phyloP scores from a whole-genome alignment of 2,329 filamentous ascomycete species.

The Pseudogymnoascus sp. region DNA sequence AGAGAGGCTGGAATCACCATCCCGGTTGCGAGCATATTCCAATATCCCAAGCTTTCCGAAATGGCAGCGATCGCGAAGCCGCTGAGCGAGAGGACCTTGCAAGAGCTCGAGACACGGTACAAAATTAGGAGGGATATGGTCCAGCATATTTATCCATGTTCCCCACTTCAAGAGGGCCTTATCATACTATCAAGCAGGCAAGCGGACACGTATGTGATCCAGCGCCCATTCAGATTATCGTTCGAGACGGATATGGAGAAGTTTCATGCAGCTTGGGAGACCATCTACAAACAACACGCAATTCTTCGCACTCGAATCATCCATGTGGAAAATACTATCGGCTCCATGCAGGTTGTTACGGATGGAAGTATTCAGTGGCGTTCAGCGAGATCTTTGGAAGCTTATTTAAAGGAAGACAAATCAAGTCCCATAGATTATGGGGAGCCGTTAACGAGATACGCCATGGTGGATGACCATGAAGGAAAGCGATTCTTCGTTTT shows the following conservation, averaged over 20 bases:
- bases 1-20: conserved; percentile 1
- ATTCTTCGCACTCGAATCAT: conserved; percentile 15
- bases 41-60: background rate
- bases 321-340: conserved; percentile 8
- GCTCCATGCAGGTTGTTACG: background rate
- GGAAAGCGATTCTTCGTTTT: background rate
- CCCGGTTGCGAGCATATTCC: conserved; percentile 9
- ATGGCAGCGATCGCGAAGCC: conserved; percentile 3
- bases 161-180: conserved; percentile 31
- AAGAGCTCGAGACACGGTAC: background rate
- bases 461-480: background rate
- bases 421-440: background rate
- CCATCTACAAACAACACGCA: background rate
- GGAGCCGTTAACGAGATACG: background rate
- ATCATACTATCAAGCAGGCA: conserved; percentile 29
- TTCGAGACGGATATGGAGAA: conserved; percentile 14
- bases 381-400: background rate
- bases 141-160: conserved; percentile 32
- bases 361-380: background rate
- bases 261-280: conserved; percentile 16
- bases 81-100: background rate
- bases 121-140: conserved; percentile 11
- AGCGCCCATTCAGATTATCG: conserved; percentile 18
- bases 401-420: background rate
- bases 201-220: conserved; percentile 29